Conservation (phyloP, 2,329 filamentous ascomycete species). For the Thielaviopsis musarum region DNA sequence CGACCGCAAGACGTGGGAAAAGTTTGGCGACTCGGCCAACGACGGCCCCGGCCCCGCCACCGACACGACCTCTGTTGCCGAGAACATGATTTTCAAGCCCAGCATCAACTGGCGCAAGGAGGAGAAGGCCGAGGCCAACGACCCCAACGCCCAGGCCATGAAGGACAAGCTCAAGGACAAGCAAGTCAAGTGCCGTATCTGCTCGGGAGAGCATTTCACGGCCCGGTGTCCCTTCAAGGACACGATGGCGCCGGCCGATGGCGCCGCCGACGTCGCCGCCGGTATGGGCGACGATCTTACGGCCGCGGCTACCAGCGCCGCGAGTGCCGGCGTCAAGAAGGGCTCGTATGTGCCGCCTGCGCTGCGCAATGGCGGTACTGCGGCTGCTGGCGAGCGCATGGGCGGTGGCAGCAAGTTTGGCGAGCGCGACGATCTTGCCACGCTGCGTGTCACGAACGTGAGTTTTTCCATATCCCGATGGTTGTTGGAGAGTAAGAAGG, state of each 20-base stretch:
- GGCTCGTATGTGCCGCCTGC: slow-evolving; percentile 89
- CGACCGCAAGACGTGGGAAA: slow-evolving; percentile 80
- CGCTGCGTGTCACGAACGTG: slow-evolving; percentile 93
- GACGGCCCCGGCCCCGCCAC: slow-evolving; percentile 66
- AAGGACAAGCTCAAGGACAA: slow-evolving; percentile 89
- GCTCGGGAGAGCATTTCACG: slow-evolving; percentile 97
- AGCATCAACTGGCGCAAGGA: slow-evolving; percentile 87
- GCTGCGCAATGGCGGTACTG: slow-evolving; percentile 52
- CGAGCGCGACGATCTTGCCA: slow-evolving; percentile 92
- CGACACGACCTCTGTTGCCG: slow-evolving; percentile 84
- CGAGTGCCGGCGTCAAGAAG: slow-evolving; percentile 49
- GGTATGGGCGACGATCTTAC: slow-evolving; percentile 33
- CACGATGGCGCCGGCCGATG: slow-evolving; percentile 82
- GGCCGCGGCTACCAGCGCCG: slow-evolving; percentile 23
- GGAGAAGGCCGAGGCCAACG: slow-evolving; percentile 63
- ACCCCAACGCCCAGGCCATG: slow-evolving; percentile 54
- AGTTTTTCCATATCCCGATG: slow-evolving; percentile 23
- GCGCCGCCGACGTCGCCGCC: slow-evolving; percentile 38
- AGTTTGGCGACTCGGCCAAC: slow-evolving; percentile 83
- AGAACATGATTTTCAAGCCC: slow-evolving; percentile 96
- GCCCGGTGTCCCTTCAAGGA: slow-evolving; percentile 99
- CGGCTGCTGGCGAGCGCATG: slow-evolving; percentile 64
- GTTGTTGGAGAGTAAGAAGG: neutral
- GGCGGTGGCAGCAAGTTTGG: slow-evolving; percentile 55
- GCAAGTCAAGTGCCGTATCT: slow-evolving; percentile 99